Base-by-base conservation (phyloP, 164 flowering plant species). In the Santalum album region DNA sequence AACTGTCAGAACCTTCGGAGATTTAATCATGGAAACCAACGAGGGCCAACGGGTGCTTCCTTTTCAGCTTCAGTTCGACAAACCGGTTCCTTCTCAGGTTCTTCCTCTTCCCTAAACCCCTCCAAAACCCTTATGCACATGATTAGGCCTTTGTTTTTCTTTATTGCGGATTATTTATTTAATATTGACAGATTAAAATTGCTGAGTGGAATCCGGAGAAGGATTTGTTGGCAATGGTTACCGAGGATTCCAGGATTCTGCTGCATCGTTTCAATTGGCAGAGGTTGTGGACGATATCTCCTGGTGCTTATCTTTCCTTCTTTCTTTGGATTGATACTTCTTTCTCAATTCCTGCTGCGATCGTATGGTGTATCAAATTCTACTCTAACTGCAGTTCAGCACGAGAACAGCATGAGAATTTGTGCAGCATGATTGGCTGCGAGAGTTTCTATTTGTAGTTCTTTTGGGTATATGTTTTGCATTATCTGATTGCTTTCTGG, bases 121-220 rank as follows among this genome's bases (percentile, higher is more conserved):
- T 29, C 34, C 4, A 29, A 29, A 29, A 9, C 34, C 34, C 34
- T n/a, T n/a, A n/a, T n/a, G n/a, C n/a, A n/a, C n/a, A n/a, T n/a
- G n/a, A n/a, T 32, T 32, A 12, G 12, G 36, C 12, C 12, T 32
- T 32, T 32, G 1, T 32, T 5, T 32, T 10, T 9, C 2, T 14
- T 38, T 38, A 3, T 15, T 38, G 17, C 17, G 18, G 17, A 22
- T 17, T 14, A n/a, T 36, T 50, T 54, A 0, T 45, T 25, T 4
- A 5, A 21, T 21, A 6, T 42, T 49, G 34, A 29, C 55, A 86
- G 98, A 67, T 88, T 17, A 86, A 77, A 69, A 71, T 92, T 6
- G 91, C 96, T 2, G 96, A 92, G 58, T 92, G 96, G 96, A 92
- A 92, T 53, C 96, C 98, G n/a, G 98, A 83, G 72, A 89, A 92